Conservation (phyloP, 1,284 basidiomycete genomes). For the Vanrija sp. region DNA sequence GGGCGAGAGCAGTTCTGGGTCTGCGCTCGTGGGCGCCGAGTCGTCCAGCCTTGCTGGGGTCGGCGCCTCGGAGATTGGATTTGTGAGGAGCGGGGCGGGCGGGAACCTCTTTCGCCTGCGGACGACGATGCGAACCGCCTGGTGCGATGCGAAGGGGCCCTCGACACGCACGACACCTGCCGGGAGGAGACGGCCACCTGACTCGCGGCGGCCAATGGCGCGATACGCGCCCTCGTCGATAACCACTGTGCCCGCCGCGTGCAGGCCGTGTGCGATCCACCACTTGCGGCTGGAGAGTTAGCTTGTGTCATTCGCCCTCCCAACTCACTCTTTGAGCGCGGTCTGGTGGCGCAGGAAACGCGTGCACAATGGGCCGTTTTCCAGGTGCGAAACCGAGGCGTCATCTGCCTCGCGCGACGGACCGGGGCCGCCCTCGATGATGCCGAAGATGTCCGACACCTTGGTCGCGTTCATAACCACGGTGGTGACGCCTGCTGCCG, state of each 20-base stretch:
- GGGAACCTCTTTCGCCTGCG: constrained; percentile 41
- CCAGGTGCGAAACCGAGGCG: constrained; percentile 19
- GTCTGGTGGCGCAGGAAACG: constrained; percentile 71
- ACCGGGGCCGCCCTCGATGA: constrained; percentile 60
- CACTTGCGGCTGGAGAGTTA: constrained; percentile 62
- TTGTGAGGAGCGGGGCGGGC: constrained; percentile 36
- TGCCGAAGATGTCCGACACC: constrained; percentile 71
- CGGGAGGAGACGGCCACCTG: constrained; percentile 82
- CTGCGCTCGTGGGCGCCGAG: not conserved
- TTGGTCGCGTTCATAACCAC: constrained; percentile 80
- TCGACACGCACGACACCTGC: constrained; percentile 83
- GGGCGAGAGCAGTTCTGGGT: constrained; percentile 2
- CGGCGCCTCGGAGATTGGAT: constrained; percentile 24
- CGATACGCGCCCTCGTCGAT: constrained; percentile 78
- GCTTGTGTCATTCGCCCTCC: not conserved
- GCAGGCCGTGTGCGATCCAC: constrained; percentile 91
- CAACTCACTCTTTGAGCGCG: constrained; percentile 66
- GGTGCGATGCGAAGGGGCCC: constrained; percentile 87
- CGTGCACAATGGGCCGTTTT: constrained; percentile 63
- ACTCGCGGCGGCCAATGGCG: constrained; percentile 76
- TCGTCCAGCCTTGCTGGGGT: constrained; percentile 10
- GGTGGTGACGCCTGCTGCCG: constrained; percentile 91
- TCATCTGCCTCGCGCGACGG: constrained; percentile 32
- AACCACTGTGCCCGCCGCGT: constrained; percentile 78
- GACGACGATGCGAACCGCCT: constrained; percentile 83